phyloP scores from a whole-genome alignment of 2,329 filamentous ascomycete species.

The Trichoderma breve region DNA sequence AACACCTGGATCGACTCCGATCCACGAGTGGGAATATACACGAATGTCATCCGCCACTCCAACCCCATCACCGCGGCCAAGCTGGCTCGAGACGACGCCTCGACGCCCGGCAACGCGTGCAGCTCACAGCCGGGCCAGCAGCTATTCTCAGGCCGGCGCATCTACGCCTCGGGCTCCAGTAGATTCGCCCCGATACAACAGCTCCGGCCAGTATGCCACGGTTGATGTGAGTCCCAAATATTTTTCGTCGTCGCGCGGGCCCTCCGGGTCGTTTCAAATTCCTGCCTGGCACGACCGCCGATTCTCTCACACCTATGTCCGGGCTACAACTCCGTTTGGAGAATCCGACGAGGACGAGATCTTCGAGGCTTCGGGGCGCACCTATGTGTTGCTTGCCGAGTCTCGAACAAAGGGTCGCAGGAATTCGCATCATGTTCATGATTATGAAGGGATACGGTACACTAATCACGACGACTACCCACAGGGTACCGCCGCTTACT shows the following conservation, averaged over 20 bases:
- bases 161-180: slow-evolving; percentile 47
- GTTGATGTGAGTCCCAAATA: slow-evolving; percentile 63
- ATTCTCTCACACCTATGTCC: slow-evolving; percentile 58
- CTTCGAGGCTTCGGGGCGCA: slow-evolving; percentile 53
- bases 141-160: slow-evolving; percentile 37
- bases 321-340: slow-evolving; percentile 57
- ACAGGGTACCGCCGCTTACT: slow-evolving; percentile 44
- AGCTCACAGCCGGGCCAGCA: slow-evolving; percentile 38
- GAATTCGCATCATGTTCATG: slow-evolving; percentile 37
- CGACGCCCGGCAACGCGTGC: slow-evolving; percentile 55
- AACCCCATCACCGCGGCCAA: slow-evolving; percentile 55
- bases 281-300: slow-evolving; percentile 51
- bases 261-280: slow-evolving; percentile 34
- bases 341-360: slow-evolving; percentile 65
- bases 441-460: slow-evolving; percentile 52
- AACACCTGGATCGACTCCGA: slow-evolving; percentile 47
- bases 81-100: slow-evolving; percentile 50
- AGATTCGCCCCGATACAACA: slow-evolving; percentile 61
- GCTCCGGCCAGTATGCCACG: slow-evolving; percentile 62
- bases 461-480: slow-evolving; percentile 59
- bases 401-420: slow-evolving; percentile 40
- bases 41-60: slow-evolving; percentile 54
- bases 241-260: slow-evolving; percentile 47
- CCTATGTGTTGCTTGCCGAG: slow-evolving; percentile 52
- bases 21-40: slow-evolving; percentile 53